phyloP scores from a whole-genome alignment of 805 yeast genomes.

The Lipomyces sp. region DNA sequence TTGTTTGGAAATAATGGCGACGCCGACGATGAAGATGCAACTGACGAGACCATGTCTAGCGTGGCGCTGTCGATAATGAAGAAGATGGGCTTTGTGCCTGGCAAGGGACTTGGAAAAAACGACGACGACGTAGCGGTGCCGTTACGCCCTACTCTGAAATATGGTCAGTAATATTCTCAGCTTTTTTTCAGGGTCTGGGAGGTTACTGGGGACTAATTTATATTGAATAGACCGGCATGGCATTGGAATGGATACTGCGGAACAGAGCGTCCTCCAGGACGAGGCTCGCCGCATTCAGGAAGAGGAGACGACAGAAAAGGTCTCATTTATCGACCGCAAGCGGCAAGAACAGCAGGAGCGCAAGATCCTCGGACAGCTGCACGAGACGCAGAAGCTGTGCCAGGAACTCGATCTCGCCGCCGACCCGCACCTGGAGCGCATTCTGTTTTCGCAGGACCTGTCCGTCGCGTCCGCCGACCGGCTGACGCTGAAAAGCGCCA shows the following conservation, averaged over 20 bases:
- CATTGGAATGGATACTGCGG: conserved; percentile 28
- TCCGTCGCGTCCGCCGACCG: background rate
- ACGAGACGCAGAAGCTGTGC: conserved; percentile 27
- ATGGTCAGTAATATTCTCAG: conserved; percentile 4
- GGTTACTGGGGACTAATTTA: background rate
- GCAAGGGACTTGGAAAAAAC: conserved; percentile 45
- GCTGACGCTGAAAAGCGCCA: conserved; percentile 11
- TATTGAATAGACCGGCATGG: conserved; percentile 29
- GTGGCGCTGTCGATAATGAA: conserved; percentile 48
- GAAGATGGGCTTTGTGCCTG: conserved; percentile 56
- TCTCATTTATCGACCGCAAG: conserved; percentile 4
- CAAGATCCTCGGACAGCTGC: conserved; percentile 20
- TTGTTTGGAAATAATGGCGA: background rate
- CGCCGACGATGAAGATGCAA: conserved; percentile 15
- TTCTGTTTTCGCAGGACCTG: conserved; percentile 5
- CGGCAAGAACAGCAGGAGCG: conserved; percentile 16
- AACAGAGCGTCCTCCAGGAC: conserved; percentile 28
- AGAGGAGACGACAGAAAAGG: conserved; percentile 1
- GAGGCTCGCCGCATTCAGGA: conserved; percentile 7
- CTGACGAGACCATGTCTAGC: conserved; percentile 18
- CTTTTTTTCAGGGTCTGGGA: background rate
- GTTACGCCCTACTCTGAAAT: conserved; percentile 31
- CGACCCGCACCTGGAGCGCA: conserved; percentile 14
- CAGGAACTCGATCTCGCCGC: conserved; percentile 18
- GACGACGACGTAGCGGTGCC: conserved; percentile 33